A percentile compares a stretch with the other conserved stretches of the same genome.
Conservation (phyloP, 2,329 filamentous ascomycete genomes). For the Teratosphaeria epicoccoides region DNA sequence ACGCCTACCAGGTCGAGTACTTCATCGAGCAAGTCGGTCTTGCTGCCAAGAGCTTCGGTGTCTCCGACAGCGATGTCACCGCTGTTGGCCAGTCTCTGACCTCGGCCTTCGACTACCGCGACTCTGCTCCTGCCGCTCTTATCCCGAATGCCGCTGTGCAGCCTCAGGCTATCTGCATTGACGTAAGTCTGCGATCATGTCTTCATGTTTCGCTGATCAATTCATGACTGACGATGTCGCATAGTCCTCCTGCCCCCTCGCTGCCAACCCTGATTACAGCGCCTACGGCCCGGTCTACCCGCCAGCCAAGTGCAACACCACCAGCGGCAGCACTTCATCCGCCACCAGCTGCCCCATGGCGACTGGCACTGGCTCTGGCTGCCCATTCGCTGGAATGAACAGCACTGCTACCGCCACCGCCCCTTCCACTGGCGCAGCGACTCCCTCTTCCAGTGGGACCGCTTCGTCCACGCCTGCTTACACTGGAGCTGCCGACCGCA, state of each 20-base stretch:
- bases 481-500: not conserved
- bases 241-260: not conserved
- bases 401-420: not conserved
- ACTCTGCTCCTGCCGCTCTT: conserved; percentile 37
- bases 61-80: conserved; percentile 42
- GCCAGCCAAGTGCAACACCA: not conserved
- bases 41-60: conserved; percentile 48
- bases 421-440: too few relatives aligned
- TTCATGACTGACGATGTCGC: not conserved
- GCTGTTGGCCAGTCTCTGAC: conserved; percentile 41
- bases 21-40: conserved; percentile 51
- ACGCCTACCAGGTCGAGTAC: conserved; percentile 43
- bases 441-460: not conserved
- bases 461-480: not conserved
- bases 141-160: conserved; percentile 37
- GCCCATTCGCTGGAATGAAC: too few relatives aligned
- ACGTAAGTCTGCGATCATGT: conserved; percentile 14
- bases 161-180: conserved; percentile 48
- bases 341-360: not conserved
- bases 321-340: not conserved
- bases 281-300: not conserved
- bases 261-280: not conserved
- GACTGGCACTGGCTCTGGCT: not conserved
- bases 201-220: not conserved
- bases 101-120: conserved; percentile 43